Evolutionary conservation across 495 filamentous ascomycete genomes (phyloP).

Genomic region (Hypoxylon cercidicola): DNA sequence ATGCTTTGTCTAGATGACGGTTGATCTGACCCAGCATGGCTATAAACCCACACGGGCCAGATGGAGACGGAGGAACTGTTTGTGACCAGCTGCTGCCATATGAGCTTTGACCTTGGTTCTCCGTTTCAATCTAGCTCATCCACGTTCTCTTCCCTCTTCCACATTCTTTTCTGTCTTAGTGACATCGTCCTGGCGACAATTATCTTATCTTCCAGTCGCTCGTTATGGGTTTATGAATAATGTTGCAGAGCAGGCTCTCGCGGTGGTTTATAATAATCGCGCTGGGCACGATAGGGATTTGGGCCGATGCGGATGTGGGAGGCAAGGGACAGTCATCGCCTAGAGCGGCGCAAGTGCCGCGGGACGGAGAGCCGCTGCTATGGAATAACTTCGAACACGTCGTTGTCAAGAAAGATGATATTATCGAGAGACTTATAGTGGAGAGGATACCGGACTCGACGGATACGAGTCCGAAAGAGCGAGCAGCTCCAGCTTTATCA

Average conservation of each 20-base stretch:
- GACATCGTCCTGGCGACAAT: conserved; percentile 32
- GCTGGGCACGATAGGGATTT: conserved; percentile 44
- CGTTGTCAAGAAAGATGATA: conserved; percentile 18
- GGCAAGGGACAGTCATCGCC: not conserved
- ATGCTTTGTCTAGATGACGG: conserved; percentile 9
- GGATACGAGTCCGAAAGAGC: conserved; percentile 25
- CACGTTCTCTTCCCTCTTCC: conserved; percentile 17
- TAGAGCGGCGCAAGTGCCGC: conserved; percentile 10
- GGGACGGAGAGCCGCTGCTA: conserved; percentile 6
- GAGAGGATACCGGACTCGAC: conserved; percentile 30
- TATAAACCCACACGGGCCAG: conserved; percentile 7
- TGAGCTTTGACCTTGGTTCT: conserved; percentile 37
- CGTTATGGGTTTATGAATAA: conserved; percentile 44
- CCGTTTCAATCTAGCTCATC: conserved; percentile 25
- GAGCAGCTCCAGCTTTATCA: conserved; percentile 28
- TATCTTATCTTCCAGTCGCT: conserved; percentile 17
- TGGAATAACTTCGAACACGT: conserved; percentile 21
- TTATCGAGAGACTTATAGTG: conserved; percentile 15
- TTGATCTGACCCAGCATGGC: conserved; percentile 9
- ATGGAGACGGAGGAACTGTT: conserved; percentile 20
- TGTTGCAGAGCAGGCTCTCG: conserved; percentile 45
- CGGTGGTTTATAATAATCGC: conserved; percentile 40
- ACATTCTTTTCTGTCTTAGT: conserved; percentile 29
- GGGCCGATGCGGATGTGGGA: conserved; percentile 35
- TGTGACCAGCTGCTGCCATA: conserved; percentile 19